These are phyloP conservation scores for Thermochaetoides thermophila DNA, from an alignment of 495 filamentous ascomycete genomes.

Conservation along the genomic window DNA sequence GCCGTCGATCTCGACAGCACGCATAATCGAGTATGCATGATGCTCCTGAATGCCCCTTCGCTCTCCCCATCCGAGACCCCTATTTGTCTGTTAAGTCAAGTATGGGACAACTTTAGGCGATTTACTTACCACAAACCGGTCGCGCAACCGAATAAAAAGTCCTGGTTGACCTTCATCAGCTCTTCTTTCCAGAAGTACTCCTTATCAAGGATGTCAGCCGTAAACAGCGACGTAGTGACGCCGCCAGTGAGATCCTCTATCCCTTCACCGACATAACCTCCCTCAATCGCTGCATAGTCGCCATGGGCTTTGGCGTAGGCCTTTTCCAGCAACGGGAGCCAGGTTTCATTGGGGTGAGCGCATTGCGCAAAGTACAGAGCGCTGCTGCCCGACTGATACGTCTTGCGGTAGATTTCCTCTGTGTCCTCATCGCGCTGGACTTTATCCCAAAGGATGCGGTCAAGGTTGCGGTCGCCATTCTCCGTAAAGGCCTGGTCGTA, in stretches of 20 bases:
- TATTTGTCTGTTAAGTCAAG: background rate
- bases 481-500: constrained; percentile 47
- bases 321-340: constrained; percentile 88
- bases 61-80: constrained; percentile 40
- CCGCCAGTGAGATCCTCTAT: constrained; percentile 91
- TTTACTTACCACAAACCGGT: constrained; percentile 37
- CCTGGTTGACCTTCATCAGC: constrained; percentile 67
- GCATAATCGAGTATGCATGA: constrained; percentile 87
- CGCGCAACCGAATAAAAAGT: constrained; percentile 77
- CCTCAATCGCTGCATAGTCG: constrained; percentile 69
- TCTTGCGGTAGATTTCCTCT: constrained; percentile 63
- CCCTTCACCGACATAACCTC: constrained; percentile 75
- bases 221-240: constrained; percentile 67
- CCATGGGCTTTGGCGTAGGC: constrained; percentile 94
- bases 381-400: constrained; percentile 56
- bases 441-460: constrained; percentile 56
- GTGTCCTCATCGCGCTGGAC: constrained; percentile 53
- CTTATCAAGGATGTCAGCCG: constrained; percentile 74
- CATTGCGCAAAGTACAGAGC: constrained; percentile 83
- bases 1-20: constrained; percentile 61
- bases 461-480: constrained; percentile 31
- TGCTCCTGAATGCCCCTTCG: constrained; percentile 63
- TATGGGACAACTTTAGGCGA: too few relatives aligned
- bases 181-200: constrained; percentile 82
- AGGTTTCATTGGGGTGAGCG: constrained; percentile 75